phyloP scores from a whole-genome alignment of 1,284 basidiomycete genomes.

The Inonotus obliquus region DNA sequence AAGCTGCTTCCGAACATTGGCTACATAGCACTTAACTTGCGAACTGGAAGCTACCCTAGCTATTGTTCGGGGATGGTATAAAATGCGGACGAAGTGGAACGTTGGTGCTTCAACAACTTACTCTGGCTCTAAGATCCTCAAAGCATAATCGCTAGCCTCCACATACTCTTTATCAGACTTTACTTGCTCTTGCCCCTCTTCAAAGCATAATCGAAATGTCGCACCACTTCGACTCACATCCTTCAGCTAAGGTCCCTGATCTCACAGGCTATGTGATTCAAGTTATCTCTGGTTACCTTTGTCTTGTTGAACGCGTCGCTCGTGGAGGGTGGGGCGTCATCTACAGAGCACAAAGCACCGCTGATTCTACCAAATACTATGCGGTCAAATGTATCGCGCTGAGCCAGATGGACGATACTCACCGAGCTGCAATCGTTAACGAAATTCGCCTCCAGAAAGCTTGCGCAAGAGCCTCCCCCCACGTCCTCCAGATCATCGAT shows the following conservation, averaged over 20 bases:
- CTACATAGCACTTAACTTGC: too few relatives aligned
- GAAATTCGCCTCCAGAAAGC: conserved; percentile 46
- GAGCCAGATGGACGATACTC: conserved; percentile 23
- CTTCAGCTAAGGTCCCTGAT: conserved; percentile 4
- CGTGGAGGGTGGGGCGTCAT: conserved; percentile 96
- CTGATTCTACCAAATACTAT: conserved; percentile 53
- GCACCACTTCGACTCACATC: neutral
- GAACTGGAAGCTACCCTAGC: too few relatives aligned
- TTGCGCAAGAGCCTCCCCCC: conserved; percentile 43
- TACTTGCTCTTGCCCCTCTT: neutral
- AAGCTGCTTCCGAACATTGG: too few relatives aligned
- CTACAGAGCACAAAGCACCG: conserved; percentile 79
- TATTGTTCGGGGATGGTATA: too few relatives aligned
- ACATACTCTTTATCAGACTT: neutral
- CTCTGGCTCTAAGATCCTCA: neutral
- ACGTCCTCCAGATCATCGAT: conserved; percentile 59
- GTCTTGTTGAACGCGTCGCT: conserved; percentile 55
- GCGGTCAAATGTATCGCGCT: conserved; percentile 56
- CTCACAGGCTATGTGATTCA: conserved; percentile 46
- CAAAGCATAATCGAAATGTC: neutral
- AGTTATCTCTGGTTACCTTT: conserved; percentile 57
- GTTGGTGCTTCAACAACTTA: neutral
- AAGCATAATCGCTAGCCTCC: neutral
- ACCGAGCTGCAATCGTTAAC: conserved; percentile 43
- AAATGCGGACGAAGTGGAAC: too few relatives aligned